These are phyloP conservation scores for Shiraia sp. DNA, from an alignment of 2,329 filamentous ascomycete genomes.

Conservation along the genomic window DNA sequence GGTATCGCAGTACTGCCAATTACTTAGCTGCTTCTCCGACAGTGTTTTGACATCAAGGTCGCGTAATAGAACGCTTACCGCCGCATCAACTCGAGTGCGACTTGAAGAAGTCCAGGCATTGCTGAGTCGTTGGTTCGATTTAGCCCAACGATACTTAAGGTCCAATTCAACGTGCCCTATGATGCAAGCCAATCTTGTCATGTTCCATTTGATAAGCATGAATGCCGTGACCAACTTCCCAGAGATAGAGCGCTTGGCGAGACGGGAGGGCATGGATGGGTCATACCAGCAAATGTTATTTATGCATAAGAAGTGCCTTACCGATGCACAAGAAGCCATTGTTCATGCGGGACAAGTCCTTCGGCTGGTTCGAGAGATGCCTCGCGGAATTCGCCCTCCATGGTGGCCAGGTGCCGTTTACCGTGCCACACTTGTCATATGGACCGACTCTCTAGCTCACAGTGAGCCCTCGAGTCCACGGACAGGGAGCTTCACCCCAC, in stretches of 20 bases:
- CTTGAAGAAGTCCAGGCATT: conserved; percentile 68
- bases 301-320: conserved; percentile 65
- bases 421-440: conserved; percentile 53
- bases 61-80: conserved; percentile 57
- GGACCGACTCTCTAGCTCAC: conserved; percentile 59
- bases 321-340: conserved; percentile 64
- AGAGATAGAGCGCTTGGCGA: conserved; percentile 68
- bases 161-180: conserved; percentile 61
- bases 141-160: conserved; percentile 62
- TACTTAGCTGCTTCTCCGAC: conserved; percentile 68
- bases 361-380: conserved; percentile 64
- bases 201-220: conserved; percentile 72
- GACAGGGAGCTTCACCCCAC: conserved; percentile 40
- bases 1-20: conserved; percentile 66
- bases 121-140: conserved; percentile 68
- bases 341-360: conserved; percentile 71
- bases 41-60: conserved; percentile 50
- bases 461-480: conserved; percentile 49
- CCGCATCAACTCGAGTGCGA: conserved; percentile 62
- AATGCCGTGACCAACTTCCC: conserved; percentile 70
- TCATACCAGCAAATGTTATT: conserved; percentile 60
- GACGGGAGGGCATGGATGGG: conserved; percentile 62
- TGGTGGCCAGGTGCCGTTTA: conserved; percentile 76
- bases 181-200: conserved; percentile 67
- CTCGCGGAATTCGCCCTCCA: conserved; percentile 62